Base-by-base conservation (phyloP, 1,284 basidiomycete genomes). In the Schizophyllum commune region DNA sequence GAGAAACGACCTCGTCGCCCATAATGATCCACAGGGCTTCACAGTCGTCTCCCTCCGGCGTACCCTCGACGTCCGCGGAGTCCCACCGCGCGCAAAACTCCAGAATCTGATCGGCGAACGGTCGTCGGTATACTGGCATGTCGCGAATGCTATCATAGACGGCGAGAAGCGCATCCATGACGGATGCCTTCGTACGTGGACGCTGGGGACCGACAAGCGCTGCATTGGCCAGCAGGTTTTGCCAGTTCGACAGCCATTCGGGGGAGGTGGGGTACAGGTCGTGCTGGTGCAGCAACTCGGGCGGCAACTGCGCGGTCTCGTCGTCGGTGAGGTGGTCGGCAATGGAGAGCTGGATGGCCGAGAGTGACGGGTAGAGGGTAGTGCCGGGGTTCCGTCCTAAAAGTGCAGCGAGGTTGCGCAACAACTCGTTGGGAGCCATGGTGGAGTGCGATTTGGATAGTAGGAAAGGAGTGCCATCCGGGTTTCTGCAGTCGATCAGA, bases 161-260 rank as follows among this genome's bases (percentile, higher is more conserved):
- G 9, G 70, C 71, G 57, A 82, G 75, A 32, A 91, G 73, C 5
- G 80, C 76, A 19, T 78, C 75, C 75, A 88, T 80, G 60, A 85
- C 74, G 13, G 80, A 79, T 32, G 73, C 68, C 20, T 85, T 76
- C 1, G 89, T 90, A n/a, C 77, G 65, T 0, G 83, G 81, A 17
- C 83, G 77, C 5, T 76, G 67, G 0, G 73, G 63, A 47, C 75
- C 72, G 66, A 83, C 75, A 8, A 88, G 72, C 4, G 74, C 75
- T 6, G 77, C 69, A 63, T 83, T 83, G n/a, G 71, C 73, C 20
- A 90, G 69, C 2, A 91, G 73, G 32, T 67, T 76, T 51, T 74
- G 68, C 88, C 89, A 91, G 67, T 86, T 84, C 5, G 74, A 72
- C 21, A 90, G 71, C 89, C 89, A 91, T 8, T 83, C 78, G 0